Conservation (phyloP, 352 stramenopile species). For the Phytophthora cryptogea region DNA sequence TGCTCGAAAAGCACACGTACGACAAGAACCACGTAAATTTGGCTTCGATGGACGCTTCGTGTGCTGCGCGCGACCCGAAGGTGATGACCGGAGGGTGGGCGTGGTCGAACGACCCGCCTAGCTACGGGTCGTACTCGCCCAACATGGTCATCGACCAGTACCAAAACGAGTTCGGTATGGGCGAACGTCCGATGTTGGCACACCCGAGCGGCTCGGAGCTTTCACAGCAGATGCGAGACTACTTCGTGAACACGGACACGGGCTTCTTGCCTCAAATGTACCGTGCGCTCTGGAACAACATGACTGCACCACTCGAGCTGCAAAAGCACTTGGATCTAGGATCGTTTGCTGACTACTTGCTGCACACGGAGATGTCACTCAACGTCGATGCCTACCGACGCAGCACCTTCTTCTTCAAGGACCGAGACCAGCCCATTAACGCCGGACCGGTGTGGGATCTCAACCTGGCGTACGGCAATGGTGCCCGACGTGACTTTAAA, state of each 20-base stretch:
- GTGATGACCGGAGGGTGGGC: slow-evolving; percentile 73
- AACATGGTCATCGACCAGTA: slow-evolving; percentile 83
- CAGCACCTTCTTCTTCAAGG: slow-evolving; percentile 85
- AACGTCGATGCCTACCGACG: slow-evolving; percentile 80
- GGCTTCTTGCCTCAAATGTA: slow-evolving; percentile 73
- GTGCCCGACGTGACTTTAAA: slow-evolving; percentile 53
- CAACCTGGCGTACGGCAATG: slow-evolving; percentile 80
- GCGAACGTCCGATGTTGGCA: slow-evolving; percentile 62
- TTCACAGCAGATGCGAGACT: slow-evolving; percentile 77
- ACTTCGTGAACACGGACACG: slow-evolving; percentile 63
- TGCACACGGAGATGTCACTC: slow-evolving; percentile 85
- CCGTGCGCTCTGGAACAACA: slow-evolving; percentile 76
- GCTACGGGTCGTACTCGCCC: slow-evolving; percentile 68
- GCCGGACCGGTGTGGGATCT: slow-evolving; percentile 80
- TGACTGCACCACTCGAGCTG: slow-evolving; percentile 62
- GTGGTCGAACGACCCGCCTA: slow-evolving; percentile 78
- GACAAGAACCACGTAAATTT: slow-evolving; percentile 70
- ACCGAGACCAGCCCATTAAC: slow-evolving; percentile 75
- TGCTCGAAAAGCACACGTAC: slow-evolving; percentile 79
- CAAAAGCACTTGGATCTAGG: slow-evolving; percentile 69
- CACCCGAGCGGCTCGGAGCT: slow-evolving; percentile 55
- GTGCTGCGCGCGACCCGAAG: slow-evolving; percentile 34
- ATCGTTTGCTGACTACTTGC: slow-evolving; percentile 74
- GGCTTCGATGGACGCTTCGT: slow-evolving; percentile 51
- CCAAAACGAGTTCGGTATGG: slow-evolving; percentile 81